Evolutionary conservation across 225 moss, liverwort and hornwort species (phyloP).

Genomic region (Marchantia paleacea): DNA sequence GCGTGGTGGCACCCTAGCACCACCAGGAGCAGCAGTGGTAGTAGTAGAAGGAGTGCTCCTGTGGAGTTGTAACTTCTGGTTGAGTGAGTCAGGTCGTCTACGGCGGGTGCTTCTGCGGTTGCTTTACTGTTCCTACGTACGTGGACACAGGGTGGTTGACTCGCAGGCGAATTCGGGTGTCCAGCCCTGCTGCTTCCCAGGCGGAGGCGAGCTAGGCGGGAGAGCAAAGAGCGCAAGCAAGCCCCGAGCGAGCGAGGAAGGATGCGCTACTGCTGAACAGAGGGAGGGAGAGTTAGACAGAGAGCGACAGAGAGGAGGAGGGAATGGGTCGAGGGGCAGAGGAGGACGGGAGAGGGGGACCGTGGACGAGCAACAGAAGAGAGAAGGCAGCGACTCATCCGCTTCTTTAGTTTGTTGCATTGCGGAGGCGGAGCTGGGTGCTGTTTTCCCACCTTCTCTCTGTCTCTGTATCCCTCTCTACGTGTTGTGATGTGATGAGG

Average conservation of each 20-base stretch:
- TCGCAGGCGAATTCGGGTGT: slow-evolving; percentile 7
- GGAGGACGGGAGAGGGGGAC: not conserved
- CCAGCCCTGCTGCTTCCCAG: slow-evolving; percentile 7
- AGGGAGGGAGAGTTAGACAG: not conserved
- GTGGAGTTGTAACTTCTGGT: not conserved
- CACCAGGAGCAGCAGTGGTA: no score
- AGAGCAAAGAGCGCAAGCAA: not conserved
- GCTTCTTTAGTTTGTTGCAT: not conserved
- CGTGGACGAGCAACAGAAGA: not conserved
- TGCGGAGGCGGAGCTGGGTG: not conserved
- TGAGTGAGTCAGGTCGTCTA: not conserved
- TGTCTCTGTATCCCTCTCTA: not conserved
- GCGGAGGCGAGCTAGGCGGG: slow-evolving; percentile 1
- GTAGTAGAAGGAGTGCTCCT: no score
- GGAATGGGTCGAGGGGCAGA: no score
- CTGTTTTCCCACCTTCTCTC: not conserved
- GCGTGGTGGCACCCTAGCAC: no score
- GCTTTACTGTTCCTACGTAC: slow-evolving; percentile 10
- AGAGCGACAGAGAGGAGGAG: not conserved
- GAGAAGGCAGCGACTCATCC: not conserved
- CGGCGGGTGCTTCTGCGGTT: not conserved
- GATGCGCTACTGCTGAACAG: not conserved
- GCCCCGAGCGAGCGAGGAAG: not conserved
- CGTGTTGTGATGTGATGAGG: not conserved
- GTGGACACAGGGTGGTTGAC: slow-evolving; percentile 19